Base-by-base conservation (phyloP, 1,284 basidiomycete species). In the Lentinula novae-zelandiae region DNA sequence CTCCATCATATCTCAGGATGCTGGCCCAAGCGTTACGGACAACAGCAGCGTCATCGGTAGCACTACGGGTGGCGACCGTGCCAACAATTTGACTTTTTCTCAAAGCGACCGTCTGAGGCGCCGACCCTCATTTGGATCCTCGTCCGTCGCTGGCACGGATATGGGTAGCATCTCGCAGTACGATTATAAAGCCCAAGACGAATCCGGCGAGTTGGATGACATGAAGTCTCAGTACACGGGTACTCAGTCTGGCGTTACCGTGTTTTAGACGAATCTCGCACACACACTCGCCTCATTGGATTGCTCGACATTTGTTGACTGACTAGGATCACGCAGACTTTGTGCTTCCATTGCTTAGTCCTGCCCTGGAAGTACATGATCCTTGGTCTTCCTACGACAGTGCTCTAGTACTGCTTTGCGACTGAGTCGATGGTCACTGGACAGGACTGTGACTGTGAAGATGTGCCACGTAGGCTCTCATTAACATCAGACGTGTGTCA, bases 1-100 rank as follows among this genome's bases (percentile, higher is more conserved):
- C 44, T 95, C 92, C 13, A 92, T 95, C 71, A 89, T 95, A 64
- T 96, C 94, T 40, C 95, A 95, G 72, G 93, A 96, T 73, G 84
- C 81, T 40, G 90, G 89, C 0, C 82, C 83, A 4, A 82, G 72
- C 59, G 75, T 79, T 54, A 81, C 82, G 13, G 88, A 89, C 66
- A 78, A 76, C 58, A 79, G 80, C 62, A 87, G 84, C 67, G 83
- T 89, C 61, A 74, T 85, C 62, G 84, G 84, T 40, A 79, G 81
- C 62, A 70, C 70, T 27, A 68, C 77, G 33, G 74, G 75, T 58
- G 75, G 77, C 52, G 80, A 54, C 9, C 81, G 40, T 77, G 81
- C 56, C 58, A 77, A 79, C 60, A 85, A 80, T 67, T 83, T 96
- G 70, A 87, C 89, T 5, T 96, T 87, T 74, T 90, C 90, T 22